Base-by-base conservation (phyloP, 2,329 filamentous ascomycete genomes). In the Geoglossum cookeanum region DNA sequence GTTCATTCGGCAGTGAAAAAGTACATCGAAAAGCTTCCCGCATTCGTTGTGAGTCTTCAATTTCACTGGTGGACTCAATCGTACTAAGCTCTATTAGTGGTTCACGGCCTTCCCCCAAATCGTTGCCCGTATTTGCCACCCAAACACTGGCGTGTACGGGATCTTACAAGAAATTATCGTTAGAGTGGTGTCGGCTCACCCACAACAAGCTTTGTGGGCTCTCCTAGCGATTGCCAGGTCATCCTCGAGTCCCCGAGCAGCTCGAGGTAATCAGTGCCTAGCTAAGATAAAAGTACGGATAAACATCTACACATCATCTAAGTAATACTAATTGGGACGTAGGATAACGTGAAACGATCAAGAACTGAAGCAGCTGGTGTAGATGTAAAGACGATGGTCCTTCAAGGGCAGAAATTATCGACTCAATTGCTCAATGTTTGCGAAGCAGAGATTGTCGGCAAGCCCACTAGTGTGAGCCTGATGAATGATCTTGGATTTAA, bases 71-170 rank as follows among this genome's bases (percentile, higher is more conserved):
- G 8, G 29, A 29, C 54, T 15, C 33, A n/a, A 35, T 58, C 1
- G 22, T 55, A 58, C 63, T 67, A 59, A 67, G 60, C 55, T 44
- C 2, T 48, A 30, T 51, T 59, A 75, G 66, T 69, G 76, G 32
- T 76, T 76, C 62, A 77, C 75, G 1, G 81, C 91, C 4, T 75
- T 99, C 47, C 86, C 92, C 4, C 92, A 98, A 69, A 85, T 98
- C 60, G 86, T 98, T 58, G 92, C 91, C n/a, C 83, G 92, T 35
- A 96, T 99, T 64, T 87, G 86, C 51, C 92, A 98, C 70, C 81
- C 84, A 0, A 87, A 95, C 67, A 69, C 69, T 3, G 79, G 81
- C 1, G 88, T 95, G 1, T 94, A 87, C 69, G 80, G 83, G 59
- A 74, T 86, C 8, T 72, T 99, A 5, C 80, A 83, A 56, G 77